Evolutionary conservation across 352 stramenopile species (phyloP).

Genomic region (Globisporangium paroecandrum): DNA sequence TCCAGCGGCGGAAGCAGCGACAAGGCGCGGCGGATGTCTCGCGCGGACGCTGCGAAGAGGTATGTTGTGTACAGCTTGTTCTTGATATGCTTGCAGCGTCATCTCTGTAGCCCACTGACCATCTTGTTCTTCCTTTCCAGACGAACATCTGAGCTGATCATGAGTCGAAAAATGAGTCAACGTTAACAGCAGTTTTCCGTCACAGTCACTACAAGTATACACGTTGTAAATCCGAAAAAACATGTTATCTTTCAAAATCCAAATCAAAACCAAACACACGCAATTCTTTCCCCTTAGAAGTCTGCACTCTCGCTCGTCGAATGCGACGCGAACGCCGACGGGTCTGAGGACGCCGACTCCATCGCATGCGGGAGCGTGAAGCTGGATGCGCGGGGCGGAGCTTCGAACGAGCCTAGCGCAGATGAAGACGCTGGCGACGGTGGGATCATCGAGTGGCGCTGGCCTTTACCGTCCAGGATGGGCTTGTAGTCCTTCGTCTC

Average conservation of each 20-base stretch:
- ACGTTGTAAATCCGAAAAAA: conserved; percentile 1
- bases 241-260: conserved; percentile 7
- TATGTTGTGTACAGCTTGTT: conserved; percentile 25
- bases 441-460: conserved; percentile 28
- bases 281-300: conserved; percentile 41
- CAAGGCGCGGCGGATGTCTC: conserved; percentile 57
- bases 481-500: conserved; percentile 67
- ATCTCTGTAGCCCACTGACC: not conserved
- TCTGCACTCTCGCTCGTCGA: conserved; percentile 50
- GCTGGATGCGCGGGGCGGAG: conserved; percentile 38
- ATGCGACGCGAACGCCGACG: conserved; percentile 28
- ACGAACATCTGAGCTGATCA: conserved; percentile 82
- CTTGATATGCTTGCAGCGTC: not conserved
- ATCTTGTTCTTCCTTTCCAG: conserved; percentile 24
- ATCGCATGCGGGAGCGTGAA: conserved; percentile 51
- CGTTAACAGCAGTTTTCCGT: conserved; percentile 24
- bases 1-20: conserved; percentile 26
- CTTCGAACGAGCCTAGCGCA: conserved; percentile 13
- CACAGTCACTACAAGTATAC: not conserved
- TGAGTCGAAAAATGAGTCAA: conserved; percentile 71
- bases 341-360: conserved; percentile 27
- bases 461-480: conserved; percentile 35
- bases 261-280: conserved; percentile 1
- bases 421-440: conserved; percentile 15
- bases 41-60: conserved; percentile 73